Evolutionary conservation across 495 filamentous ascomycete species (phyloP), one percentile per base, ranked within the genome.

Genomic region (Trichoderma erinaceum): DNA sequence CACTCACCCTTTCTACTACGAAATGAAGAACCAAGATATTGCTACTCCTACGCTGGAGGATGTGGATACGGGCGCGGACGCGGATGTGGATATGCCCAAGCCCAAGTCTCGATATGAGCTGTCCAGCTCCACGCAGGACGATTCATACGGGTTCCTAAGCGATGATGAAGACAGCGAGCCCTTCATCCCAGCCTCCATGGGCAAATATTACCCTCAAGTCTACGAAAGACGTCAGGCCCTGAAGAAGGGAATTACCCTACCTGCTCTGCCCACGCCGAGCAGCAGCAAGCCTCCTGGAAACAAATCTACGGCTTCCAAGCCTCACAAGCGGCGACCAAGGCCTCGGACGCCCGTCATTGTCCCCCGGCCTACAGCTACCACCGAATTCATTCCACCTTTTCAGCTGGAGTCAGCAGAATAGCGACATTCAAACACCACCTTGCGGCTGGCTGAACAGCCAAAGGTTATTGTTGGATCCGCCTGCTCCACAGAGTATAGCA

Each of bases 131-230:
- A n/a, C 46, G 7, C 16, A n/a, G 15, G 46, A 50, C 46, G 46
- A 50, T 18, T 7, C 46, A n/a, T 50, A 50, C 46, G 16, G 46
- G 46, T 7, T 50, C 15, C 46, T n/a, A 21, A 50, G 46, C 46
- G 46, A 50, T n/a, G 46, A 50, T 50, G 46, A 50, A 50, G 46
- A 23, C 32, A 27, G 63, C 16, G 27, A 65, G 18, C 41, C 63
- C 8, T 41, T 65, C 23, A 13, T 29, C 32, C 11, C 27, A 1
- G 27, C 29, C 29, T 81, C 82, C 0, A 76, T 81, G 71, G 83
- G 83, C n/a, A 85, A 84, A 69, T 86, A 86, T 70, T 82, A 86
- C 65, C 83, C 83, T 6, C 76, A 80, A 18, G 84, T 84, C 73
- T 85, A 81, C 73, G 78, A 81, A 50, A 77, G 73, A 38, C 70